These are phyloP conservation scores for Sphagnum contortum DNA, from an alignment of 225 moss, liverwort and hornwort genomes.

Conservation along the genomic window DNA sequence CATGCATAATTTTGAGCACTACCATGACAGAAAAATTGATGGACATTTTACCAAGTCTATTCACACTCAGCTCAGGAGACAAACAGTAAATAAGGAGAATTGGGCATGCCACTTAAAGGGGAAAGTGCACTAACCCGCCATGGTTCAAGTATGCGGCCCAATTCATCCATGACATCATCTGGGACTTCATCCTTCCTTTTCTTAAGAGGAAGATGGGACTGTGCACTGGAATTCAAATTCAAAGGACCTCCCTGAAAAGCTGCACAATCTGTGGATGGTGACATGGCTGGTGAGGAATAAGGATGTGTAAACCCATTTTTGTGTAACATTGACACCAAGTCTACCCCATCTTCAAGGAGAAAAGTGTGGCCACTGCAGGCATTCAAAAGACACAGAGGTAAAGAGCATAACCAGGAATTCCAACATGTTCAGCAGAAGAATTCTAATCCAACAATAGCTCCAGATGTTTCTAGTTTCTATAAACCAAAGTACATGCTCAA, in stretches of 20 bases:
- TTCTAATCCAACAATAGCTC: no score
- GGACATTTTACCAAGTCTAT: no score
- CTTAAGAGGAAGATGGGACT: slow-evolving; percentile 8
- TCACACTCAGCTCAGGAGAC: no score
- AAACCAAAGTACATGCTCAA: no score
- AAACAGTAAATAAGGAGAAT: no score
- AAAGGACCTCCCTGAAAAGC: not conserved
- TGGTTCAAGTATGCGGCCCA: slow-evolving; percentile 73
- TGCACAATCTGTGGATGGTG: slow-evolving; percentile 5
- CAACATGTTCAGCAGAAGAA: no score
- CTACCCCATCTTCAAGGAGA: slow-evolving; percentile 56
- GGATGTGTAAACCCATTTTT: slow-evolving; percentile 58
- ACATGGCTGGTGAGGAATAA: not conserved
- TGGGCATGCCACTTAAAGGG: no score
- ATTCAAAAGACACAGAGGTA: not conserved
- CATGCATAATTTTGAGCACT: no score
- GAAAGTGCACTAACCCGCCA: slow-evolving; percentile 53
- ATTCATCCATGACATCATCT: slow-evolving; percentile 75
- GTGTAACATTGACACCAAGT: slow-evolving; percentile 40
- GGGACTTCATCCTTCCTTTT: slow-evolving; percentile 44
- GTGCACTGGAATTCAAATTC: no score
- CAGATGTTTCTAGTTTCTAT: no score
- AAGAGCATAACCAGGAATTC: no score
- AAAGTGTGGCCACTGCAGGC: slow-evolving; percentile 72
- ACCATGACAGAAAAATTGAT: no score